phyloP scores from a whole-genome alignment of 2,329 filamentous ascomycete genomes.

The Clarireedia monteithiana region DNA sequence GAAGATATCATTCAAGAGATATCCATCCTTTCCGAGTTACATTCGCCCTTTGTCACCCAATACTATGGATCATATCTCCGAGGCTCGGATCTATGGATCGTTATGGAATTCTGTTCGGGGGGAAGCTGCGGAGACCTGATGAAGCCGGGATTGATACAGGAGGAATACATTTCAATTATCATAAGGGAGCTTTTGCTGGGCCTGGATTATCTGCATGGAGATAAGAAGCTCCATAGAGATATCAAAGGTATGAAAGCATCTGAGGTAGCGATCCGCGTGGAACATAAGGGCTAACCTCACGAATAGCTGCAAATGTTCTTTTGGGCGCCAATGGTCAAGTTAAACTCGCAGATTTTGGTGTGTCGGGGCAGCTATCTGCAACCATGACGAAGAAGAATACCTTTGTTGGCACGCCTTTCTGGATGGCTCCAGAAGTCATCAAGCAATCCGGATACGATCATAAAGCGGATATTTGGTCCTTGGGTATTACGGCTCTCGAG shows the following conservation, averaged over 20 bases:
- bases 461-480: slow-evolving; percentile 96
- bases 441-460: slow-evolving; percentile 97
- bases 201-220: slow-evolving; percentile 84
- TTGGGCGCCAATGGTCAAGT: slow-evolving; percentile 88
- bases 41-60: slow-evolving; percentile 93
- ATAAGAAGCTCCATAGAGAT: slow-evolving; percentile 93
- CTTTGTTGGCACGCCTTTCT: slow-evolving; percentile 96
- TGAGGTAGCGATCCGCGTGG: background rate
- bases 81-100: slow-evolving; percentile 95
- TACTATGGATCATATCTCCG: slow-evolving; percentile 97
- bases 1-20: slow-evolving; percentile 99
- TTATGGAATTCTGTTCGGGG: slow-evolving; percentile 98
- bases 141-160: slow-evolving; percentile 84
- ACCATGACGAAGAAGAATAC: slow-evolving; percentile 99
- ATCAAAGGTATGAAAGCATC: slow-evolving; percentile 65
- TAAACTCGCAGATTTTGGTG: slow-evolving; percentile 94
- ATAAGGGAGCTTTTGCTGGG: slow-evolving; percentile 82
- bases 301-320: slow-evolving; percentile 79
- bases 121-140: slow-evolving; percentile 94
- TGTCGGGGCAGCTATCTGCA: slow-evolving; percentile 89
- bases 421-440: slow-evolving; percentile 99
- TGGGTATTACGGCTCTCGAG: slow-evolving; percentile 90
- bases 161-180: slow-evolving; percentile 97
- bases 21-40: slow-evolving; percentile 89
- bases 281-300: slow-evolving; percentile 5